Evolutionary conservation across 768 basidiomycete species (phyloP), one percentile per base, ranked within the genome.

Genomic region (Mycena polygramma): DNA sequence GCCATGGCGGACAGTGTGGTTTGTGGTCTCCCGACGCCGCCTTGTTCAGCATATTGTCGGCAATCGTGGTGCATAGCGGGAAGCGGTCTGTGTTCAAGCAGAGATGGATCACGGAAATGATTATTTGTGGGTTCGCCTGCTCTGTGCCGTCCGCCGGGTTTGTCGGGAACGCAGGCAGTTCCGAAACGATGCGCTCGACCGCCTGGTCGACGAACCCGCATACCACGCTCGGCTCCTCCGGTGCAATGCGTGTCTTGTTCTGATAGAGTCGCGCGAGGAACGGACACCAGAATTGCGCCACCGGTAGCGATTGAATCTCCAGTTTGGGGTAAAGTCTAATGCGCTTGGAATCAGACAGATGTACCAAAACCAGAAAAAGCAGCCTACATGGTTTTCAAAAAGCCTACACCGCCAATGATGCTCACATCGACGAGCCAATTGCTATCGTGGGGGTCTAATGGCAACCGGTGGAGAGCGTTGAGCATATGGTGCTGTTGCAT

Each of bases 261-360:
- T 66, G 22, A 36, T 71, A 49, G 0, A 71, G 53, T 7, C 36
- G n/a, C 0, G 17, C 54, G 1, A 66, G 26, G 26, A 66, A 71
- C 0, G 58, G 60, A 13, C 30, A 24, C 69, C 69, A 71, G 26
- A 71, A 63, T 7, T 46, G n/a, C 41, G 36, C 48, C 3, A 39
- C 64, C 0, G 64, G 53, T 20, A 66, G 26, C 20, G 35, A 19
- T 24, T 71, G 57, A 6, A 13, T 7, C 26, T 17, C 26, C 22
- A 71, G n/a, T 41, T 70, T 63, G 2, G 58, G 52, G 19, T 48
- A 61, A 2, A 66, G 30, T 8, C 69, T 71, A 63, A 57, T 17
- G 30, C 30, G 30, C 30, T 30, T 30, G 3, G 35, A 24, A 39
- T 24, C 9, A 22, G 41, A 57, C 45, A 68, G 17, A 30, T 26